These are phyloP conservation scores for Papiliotrema nemorosa DNA, from an alignment of 1,284 basidiomycete species.

Conservation along the genomic window DNA sequence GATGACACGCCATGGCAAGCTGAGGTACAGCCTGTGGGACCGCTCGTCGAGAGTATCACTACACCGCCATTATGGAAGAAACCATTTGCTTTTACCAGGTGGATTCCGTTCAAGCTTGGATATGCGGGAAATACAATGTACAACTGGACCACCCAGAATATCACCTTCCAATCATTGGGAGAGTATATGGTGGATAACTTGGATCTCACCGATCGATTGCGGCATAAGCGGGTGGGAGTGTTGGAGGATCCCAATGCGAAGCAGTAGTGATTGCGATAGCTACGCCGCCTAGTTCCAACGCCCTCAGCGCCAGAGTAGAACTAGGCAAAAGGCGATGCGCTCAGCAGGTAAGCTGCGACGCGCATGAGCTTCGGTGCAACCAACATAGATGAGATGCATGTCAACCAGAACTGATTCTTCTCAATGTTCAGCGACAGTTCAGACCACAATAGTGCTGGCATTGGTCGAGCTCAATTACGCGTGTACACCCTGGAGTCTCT, in stretches of 20 bases:
- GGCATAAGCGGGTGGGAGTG: slow-evolving; percentile 6
- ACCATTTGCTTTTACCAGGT: slow-evolving; percentile 2
- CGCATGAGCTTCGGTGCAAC: too few species aligned
- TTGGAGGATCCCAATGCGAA: slow-evolving; percentile 6
- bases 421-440: too few species aligned
- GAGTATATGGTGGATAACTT: slow-evolving; percentile 10
- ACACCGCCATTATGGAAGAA: slow-evolving; percentile 3
- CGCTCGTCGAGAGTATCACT: slow-evolving; percentile 2
- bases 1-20: too few species aligned
- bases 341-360: too few species aligned
- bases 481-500: slow-evolving; percentile 22
- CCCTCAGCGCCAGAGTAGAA: too few species aligned
- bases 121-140: slow-evolving; percentile 10
- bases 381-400: too few species aligned
- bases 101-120: slow-evolving; percentile 4
- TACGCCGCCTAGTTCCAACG: too few species aligned
- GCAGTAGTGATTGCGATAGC: background rate
- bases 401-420: too few species aligned
- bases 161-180: slow-evolving; percentile 7
- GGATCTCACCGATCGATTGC: background rate
- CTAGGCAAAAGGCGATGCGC: too few species aligned
- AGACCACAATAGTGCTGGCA: too few species aligned
- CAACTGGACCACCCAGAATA: slow-evolving; percentile 6
- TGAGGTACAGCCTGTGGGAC: background rate
- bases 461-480: too few species aligned